A percentile compares a stretch with the other conserved stretches of the same genome.
Evolutionary conservation across 2,329 filamentous ascomycete genomes (phyloP).

Genomic region (Monilinia laxa): DNA sequence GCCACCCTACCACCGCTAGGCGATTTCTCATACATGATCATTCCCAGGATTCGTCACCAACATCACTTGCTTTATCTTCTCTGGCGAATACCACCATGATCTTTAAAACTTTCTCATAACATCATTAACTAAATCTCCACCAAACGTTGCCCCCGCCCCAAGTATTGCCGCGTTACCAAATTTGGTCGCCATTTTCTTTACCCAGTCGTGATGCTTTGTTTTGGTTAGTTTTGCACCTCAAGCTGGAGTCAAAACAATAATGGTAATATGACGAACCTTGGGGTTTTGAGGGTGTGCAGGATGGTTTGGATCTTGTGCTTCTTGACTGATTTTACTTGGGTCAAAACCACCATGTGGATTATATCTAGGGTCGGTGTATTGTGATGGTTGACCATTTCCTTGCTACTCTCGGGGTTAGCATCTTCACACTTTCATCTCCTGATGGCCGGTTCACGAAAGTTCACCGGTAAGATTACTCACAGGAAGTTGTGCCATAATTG

Average conservation of each 20-base stretch:
- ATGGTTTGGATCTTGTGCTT: conserved; percentile 38
- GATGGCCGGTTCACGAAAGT: neutral
- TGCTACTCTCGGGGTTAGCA: conserved; percentile 21
- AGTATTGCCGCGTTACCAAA: conserved; percentile 40
- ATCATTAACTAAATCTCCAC: conserved; percentile 32
- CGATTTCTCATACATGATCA: too few relatives aligned
- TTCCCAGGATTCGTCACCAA: too few relatives aligned
- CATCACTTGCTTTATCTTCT: too few relatives aligned
- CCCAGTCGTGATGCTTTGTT: conserved; percentile 37
- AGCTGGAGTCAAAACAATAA: neutral
- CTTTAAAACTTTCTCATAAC: conserved; percentile 20
- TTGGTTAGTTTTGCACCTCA: neutral
- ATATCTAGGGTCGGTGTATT: conserved; percentile 38
- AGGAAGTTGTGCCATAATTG: conserved; percentile 41
- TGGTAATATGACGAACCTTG: conserved; percentile 25
- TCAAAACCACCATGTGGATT: conserved; percentile 31
- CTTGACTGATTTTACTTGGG: conserved; percentile 33
- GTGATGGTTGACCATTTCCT: conserved; percentile 33
- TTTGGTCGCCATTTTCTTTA: conserved; percentile 32
- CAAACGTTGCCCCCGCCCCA: conserved; percentile 39
- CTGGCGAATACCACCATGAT: too few relatives aligned
- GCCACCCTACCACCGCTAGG: too few relatives aligned
- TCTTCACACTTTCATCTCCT: neutral
- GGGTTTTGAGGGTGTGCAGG: conserved; percentile 39
- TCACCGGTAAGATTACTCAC: conserved; percentile 23